Conservation (phyloP, 2,329 filamentous ascomycete genomes). For the Sordariomycetes sp. region DNA sequence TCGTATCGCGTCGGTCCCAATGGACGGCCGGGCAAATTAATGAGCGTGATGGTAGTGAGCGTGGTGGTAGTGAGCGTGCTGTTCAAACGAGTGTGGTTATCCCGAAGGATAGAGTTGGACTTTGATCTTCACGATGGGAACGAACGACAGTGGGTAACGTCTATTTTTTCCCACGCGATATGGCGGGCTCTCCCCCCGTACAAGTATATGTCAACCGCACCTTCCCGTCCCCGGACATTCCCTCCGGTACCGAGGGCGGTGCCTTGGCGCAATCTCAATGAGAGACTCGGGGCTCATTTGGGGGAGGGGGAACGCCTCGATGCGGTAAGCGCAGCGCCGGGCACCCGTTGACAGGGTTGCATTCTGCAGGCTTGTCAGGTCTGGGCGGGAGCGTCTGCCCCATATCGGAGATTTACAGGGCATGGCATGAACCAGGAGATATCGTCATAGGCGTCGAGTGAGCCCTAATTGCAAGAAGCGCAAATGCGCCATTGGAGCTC, state of each 20-base stretch:
- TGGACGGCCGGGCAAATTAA: neutral
- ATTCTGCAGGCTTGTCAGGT: no score
- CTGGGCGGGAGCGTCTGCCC: neutral
- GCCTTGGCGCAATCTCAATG: neutral
- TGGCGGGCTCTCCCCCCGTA: neutral
- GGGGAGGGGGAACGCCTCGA: neutral
- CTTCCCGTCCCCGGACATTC: neutral
- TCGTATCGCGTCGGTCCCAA: neutral
- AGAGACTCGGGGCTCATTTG: neutral
- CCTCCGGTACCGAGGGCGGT: neutral
- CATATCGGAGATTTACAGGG: neutral
- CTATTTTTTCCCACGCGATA: neutral
- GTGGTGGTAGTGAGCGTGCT: neutral
- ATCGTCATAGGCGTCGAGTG: no score
- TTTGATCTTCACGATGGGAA: neutral
- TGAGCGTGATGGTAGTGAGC: no score
- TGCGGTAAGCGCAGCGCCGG: no score
- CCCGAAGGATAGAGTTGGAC: neutral
- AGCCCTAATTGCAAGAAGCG: no score
- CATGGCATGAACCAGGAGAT: neutral
- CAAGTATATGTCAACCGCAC: neutral
- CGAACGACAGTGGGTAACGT: neutral
- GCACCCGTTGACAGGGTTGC: no score
- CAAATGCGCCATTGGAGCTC: no score
- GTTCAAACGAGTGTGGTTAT: neutral